Evolutionary conservation across 2,329 filamentous ascomycete species (phyloP), one percentile per base, ranked within the genome.

Genomic region (Epichloe typhina): DNA sequence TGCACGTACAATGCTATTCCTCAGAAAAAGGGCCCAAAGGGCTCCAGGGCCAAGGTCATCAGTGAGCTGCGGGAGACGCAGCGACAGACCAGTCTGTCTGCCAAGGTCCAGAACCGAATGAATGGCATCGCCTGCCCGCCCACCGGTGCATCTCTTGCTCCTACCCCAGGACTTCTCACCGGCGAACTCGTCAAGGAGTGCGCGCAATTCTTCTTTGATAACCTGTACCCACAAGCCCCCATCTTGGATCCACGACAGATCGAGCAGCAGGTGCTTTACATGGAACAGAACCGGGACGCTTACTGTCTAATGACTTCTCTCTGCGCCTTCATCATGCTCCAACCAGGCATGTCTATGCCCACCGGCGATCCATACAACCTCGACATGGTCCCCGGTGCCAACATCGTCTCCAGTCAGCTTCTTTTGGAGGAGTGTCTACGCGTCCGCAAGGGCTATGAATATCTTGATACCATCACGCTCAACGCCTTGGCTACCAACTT

Each of bases 1-100:
- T 88, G 84, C 71, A 86, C 83, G 33, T 88, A 86, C 73, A 82
- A 85, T 68, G 80, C 82, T 36, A 80, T 86, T 37, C 83, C 83
- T 2, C 83, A 85, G 68, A 87, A 86, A 69, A 87, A 87, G 64
- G 84, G 84, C 1, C 84, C 83, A 42, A 86, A 86, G 66, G 83
- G 84, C 56, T 84, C 81, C 35, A 72, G 83, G 54, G 84, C 84
- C 47, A 88, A 86, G 65, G 82, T 88, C 52, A 84, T 88, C 64
- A 86, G 82, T 61, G 83, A 87, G 61, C 65, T 88, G 54, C 77
- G 84, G 56, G 81, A 83, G 60, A 83, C 73, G 0, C 83, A 87
- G 60, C 76, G 80, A 57, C 79, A 83, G 62, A 81, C 79, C 17
- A 82, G 77, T 53, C 73, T 83, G 21, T 77, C 77, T 0, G 75